Conservation (phyloP, 2,329 filamentous ascomycete species). For the Didymella glomerata region DNA sequence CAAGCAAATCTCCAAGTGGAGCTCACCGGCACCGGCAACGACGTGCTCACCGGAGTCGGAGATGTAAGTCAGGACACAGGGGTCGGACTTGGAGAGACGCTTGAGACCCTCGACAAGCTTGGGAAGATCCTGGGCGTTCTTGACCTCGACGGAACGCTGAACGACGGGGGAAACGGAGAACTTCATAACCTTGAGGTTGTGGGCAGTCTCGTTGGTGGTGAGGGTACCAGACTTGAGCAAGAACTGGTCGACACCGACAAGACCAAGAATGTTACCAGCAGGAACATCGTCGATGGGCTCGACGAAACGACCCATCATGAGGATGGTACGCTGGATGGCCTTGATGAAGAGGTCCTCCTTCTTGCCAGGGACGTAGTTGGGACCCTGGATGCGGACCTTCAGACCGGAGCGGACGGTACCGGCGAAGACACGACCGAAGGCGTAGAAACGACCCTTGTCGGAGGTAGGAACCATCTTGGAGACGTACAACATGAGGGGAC, state of each 20-base stretch:
- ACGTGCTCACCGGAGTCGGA: slow-evolving; percentile 96
- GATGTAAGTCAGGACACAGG: slow-evolving; percentile 93
- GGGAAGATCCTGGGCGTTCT: slow-evolving; percentile 99
- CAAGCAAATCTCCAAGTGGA: slow-evolving; percentile 99
- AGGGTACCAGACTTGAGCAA: slow-evolving; percentile 99
- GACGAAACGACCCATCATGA: slow-evolving; percentile 99
- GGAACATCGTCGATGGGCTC: slow-evolving; percentile 99
- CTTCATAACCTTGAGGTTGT: slow-evolving; percentile 99
- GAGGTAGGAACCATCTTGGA: slow-evolving; percentile 99
- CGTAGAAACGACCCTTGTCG: slow-evolving; percentile 99
- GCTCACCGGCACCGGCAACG: slow-evolving; percentile 98
- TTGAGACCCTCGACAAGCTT: slow-evolving; percentile 99
- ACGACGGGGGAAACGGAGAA: slow-evolving; percentile 99
- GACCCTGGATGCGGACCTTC: slow-evolving; percentile 99
- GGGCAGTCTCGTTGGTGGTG: slow-evolving; percentile 93
- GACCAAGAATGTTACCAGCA: slow-evolving; percentile 99
- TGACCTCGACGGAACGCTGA: slow-evolving; percentile 97
- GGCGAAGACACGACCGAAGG: slow-evolving; percentile 99
- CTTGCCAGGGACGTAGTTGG: slow-evolving; percentile 97
- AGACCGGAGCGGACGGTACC: slow-evolving; percentile 97
- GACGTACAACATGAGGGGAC: slow-evolving; percentile 99
- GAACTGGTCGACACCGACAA: slow-evolving; percentile 99
- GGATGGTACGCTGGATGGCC: slow-evolving; percentile 98
- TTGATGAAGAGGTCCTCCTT: slow-evolving; percentile 99
- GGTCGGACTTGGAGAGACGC: slow-evolving; percentile 99